These are phyloP conservation scores for Nitzschia sp. DNA, from an alignment of 108 stramenopile species.

Conservation along the genomic window DNA sequence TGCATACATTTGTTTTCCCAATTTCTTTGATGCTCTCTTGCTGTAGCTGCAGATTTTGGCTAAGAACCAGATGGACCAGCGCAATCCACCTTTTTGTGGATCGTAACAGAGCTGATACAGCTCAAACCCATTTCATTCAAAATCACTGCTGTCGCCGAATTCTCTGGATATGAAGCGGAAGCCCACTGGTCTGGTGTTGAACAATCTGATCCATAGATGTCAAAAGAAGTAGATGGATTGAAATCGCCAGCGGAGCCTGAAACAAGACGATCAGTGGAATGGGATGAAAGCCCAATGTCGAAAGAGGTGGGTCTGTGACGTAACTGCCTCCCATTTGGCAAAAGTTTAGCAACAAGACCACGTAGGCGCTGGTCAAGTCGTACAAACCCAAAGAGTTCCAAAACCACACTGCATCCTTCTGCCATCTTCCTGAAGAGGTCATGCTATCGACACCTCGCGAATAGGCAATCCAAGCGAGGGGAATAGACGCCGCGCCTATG, in stretches of 20 bases:
- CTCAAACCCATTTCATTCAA: no score
- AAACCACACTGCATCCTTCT: conserved; percentile 15
- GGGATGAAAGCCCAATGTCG: conserved; percentile 26
- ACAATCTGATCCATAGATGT: not conserved
- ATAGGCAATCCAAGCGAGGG: not conserved
- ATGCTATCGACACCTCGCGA: not conserved
- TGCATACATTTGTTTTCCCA: no score
- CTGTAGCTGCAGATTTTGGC: no score
- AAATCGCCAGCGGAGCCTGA: conserved; percentile 32
- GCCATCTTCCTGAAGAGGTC: not conserved
- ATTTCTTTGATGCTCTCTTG: no score
- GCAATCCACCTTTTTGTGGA: no score
- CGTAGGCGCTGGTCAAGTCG: conserved; percentile 27
- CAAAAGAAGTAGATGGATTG: conserved; percentile 21
- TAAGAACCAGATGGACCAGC: no score
- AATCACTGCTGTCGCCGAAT: conserved; percentile 2
- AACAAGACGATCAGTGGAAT: conserved; percentile 26
- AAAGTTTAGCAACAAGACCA: conserved; percentile 10
- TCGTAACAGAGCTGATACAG: no score
- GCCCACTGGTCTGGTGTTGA: not conserved
- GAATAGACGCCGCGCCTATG: conserved; percentile 21
- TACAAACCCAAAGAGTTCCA: conserved; percentile 35
- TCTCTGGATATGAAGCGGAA: conserved; percentile 1
- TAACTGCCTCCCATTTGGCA: conserved; percentile 11
- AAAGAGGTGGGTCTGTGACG: conserved; percentile 14